phyloP scores from a whole-genome alignment of 305 asterid species.

The Solanum hybrid region DNA sequence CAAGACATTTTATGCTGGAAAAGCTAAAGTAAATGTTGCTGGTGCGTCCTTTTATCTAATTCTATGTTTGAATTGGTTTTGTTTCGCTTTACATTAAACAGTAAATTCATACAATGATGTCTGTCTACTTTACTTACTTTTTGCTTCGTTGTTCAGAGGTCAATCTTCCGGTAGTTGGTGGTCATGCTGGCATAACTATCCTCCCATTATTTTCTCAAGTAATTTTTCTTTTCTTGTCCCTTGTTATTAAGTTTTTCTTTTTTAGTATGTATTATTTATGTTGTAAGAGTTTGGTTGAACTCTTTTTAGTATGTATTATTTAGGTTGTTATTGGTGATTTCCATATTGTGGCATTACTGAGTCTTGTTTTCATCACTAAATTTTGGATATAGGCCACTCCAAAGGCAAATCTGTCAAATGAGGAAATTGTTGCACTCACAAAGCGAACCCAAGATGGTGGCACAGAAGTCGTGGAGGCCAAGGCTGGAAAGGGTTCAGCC shows the following conservation, averaged over 20 bases:
- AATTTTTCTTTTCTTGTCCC: neutral
- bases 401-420: constrained; percentile 50
- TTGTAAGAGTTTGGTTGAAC: neutral
- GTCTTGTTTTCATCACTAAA: neutral
- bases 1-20: constrained; percentile 80
- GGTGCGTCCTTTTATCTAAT: constrained; percentile 26
- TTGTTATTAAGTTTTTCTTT: neutral
- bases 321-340: neutral
- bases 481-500: constrained; percentile 95
- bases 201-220: constrained; percentile 88
- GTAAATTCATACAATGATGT: neutral
- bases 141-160: constrained; percentile 34
- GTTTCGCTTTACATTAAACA: neutral
- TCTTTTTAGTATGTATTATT: neutral
- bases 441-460: constrained; percentile 96
- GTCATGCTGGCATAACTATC: constrained; percentile 84
- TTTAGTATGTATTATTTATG: neutral
- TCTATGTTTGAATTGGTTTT: neutral
- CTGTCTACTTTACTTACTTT: constrained; percentile 1
- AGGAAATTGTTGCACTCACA: constrained; percentile 64
- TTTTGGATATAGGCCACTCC: constrained; percentile 53
- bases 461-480: constrained; percentile 92
- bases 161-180: constrained; percentile 76
- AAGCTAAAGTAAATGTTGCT: constrained; percentile 64
- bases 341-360: neutral